Conservation (phyloP, 371 early-diverging fungal genomes). For the Chytridium lagenaria region DNA sequence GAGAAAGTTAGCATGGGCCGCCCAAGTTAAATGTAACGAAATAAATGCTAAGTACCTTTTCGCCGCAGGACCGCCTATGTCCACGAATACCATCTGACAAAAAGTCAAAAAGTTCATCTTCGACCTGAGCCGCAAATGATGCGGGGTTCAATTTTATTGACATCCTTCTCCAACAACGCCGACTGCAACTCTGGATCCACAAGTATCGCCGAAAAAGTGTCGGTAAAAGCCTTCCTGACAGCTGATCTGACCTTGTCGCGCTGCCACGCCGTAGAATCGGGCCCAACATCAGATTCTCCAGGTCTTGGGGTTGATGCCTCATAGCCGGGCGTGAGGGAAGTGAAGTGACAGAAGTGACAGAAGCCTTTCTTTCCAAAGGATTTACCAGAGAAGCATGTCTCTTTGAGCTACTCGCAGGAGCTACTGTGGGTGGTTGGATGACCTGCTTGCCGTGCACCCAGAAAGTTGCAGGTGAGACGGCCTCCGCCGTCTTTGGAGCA, state of each 20-base stretch:
- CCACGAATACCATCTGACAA: constrained; percentile 31
- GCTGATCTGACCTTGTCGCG: constrained; percentile 35
- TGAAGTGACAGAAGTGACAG: neutral
- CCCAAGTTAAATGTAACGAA: neutral
- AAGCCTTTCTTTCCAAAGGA: neutral
- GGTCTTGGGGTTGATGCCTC: neutral
- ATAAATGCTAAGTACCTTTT: constrained; percentile 28
- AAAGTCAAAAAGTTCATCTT: constrained; percentile 44
- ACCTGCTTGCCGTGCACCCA: neutral
- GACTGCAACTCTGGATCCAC: constrained; percentile 21
- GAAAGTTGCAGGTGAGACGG: neutral
- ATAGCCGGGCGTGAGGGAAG: neutral
- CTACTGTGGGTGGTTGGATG: neutral
- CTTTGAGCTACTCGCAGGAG: too few species aligned
- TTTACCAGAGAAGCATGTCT: neutral
- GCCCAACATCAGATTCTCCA: constrained; percentile 24
- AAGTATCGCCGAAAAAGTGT: constrained; percentile 34
- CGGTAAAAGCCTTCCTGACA: constrained; percentile 42
- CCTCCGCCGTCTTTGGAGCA: too few species aligned
- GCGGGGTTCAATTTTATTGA: constrained; percentile 26
- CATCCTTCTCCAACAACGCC: neutral
- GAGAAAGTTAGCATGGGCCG: neutral
- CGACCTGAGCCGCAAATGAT: constrained; percentile 36
- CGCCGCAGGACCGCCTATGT: constrained; percentile 24
- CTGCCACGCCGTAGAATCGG: constrained; percentile 27